Conservation (phyloP, 2,329 filamentous ascomycete genomes). For the Colletotrichum tofieldiae region DNA sequence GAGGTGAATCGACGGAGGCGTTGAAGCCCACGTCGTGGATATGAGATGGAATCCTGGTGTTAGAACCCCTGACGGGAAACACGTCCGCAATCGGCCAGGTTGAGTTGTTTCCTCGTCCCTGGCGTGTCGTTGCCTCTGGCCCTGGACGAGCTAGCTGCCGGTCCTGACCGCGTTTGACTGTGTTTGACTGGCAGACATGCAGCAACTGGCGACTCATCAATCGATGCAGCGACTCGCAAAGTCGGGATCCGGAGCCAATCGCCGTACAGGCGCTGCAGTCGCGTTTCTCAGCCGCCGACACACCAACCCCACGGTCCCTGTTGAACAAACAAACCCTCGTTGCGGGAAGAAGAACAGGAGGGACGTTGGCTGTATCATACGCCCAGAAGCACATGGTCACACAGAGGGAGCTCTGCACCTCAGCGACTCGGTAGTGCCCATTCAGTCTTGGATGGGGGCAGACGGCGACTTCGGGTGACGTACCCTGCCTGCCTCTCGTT, state of each 20-base stretch:
- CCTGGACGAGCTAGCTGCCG: not conserved
- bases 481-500: conserved; percentile 26
- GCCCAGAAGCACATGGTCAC: not conserved
- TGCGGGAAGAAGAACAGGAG: no score
- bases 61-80: conserved; percentile 23
- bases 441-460: not conserved
- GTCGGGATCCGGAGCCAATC: not conserved
- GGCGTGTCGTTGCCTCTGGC: not conserved
- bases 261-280: not conserved
- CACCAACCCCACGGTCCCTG: not conserved
- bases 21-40: conserved; percentile 23
- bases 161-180: not conserved
- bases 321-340: not conserved
- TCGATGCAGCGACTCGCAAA: not conserved
- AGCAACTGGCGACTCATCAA: not conserved
- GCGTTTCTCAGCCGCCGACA: not conserved
- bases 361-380: not conserved
- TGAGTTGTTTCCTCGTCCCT: not conserved
- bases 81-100: conserved; percentile 1
- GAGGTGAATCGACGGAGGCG: conserved; percentile 24
- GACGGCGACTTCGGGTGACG: conserved; percentile 19
- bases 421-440: not conserved
- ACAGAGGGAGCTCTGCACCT: not conserved
- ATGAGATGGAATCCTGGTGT: conserved; percentile 27
- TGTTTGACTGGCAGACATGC: not conserved